phyloP scores from a whole-genome alignment of 306 rosid species.

The Quercus aquifolioides region DNA sequence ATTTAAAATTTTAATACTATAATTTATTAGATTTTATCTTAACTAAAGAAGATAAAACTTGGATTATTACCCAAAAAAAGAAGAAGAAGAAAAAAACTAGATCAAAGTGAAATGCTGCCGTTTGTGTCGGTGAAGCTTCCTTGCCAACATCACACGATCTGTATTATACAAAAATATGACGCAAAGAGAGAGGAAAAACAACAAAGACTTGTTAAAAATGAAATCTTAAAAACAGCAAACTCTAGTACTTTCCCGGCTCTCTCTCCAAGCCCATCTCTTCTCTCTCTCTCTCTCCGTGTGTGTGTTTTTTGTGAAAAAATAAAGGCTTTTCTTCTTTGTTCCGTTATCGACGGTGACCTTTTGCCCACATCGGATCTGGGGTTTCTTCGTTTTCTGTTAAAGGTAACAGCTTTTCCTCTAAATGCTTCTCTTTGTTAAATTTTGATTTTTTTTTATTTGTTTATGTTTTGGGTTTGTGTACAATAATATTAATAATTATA shows the following conservation, averaged over 20 bases:
- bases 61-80: too few species aligned
- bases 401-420: constrained; percentile 31
- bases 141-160: constrained; percentile 7
- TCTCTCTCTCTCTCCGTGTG: background rate
- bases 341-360: constrained; percentile 24
- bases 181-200: background rate
- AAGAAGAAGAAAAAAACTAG: too few species aligned
- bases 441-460: background rate
- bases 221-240: background rate
- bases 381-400: constrained; percentile 40
- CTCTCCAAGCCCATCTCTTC: constrained; percentile 20
- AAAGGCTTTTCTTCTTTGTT: background rate
- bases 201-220: background rate
- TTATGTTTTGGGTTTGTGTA: constrained; percentile 5
- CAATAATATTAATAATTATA: constrained; percentile 2
- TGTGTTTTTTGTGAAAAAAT: too few species aligned
- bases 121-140: background rate
- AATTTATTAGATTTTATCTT: too few species aligned
- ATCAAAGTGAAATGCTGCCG: too few species aligned
- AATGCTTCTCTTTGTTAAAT: background rate
- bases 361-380: constrained; percentile 64
- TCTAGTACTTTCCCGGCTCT: constrained; percentile 36
- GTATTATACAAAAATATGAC: background rate
- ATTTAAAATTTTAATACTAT: too few species aligned
- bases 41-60: too few species aligned